Conservation (phyloP, 106 monocot species). For the Hemerocallis citrina region DNA sequence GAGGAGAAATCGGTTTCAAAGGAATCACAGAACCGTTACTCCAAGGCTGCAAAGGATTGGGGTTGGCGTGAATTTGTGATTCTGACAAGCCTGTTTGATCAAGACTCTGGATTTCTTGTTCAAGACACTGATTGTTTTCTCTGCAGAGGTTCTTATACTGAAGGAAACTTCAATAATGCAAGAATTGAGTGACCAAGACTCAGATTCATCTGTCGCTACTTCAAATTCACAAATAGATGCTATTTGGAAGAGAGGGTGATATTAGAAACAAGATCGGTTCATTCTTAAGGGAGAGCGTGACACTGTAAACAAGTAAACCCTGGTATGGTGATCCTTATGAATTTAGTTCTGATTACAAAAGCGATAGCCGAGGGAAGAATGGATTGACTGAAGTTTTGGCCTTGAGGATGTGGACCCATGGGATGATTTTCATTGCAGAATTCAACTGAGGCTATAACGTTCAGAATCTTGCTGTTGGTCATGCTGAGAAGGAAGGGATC, state of each 20-base stretch:
- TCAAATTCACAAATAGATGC: slow-evolving; percentile 45
- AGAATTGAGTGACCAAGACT: slow-evolving; percentile 40
- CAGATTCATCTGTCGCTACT: slow-evolving; percentile 14
- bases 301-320: too few species aligned
- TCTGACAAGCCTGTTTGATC: slow-evolving; percentile 90
- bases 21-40: slow-evolving; percentile 97
- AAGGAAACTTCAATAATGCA: slow-evolving; percentile 81
- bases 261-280: slow-evolving; percentile 88
- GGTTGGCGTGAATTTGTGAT: slow-evolving; percentile 99
- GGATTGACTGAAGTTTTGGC: too few species aligned
- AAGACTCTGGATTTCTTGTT: slow-evolving; percentile 86
- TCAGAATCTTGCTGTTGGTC: too few species aligned
- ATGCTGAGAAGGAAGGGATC: too few species aligned
- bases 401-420: too few species aligned
- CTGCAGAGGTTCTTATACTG: slow-evolving; percentile 89
- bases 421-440: too few species aligned
- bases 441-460: too few species aligned
- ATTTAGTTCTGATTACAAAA: too few species aligned
- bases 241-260: slow-evolving; percentile 46
- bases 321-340: too few species aligned
- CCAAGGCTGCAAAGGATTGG: slow-evolving; percentile 97
- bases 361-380: too few species aligned
- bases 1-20: slow-evolving; percentile 81
- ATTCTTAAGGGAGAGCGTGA: slow-evolving; percentile 94
- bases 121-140: slow-evolving; percentile 89